Percentiles rank a stretch among this genome's conserved stretches.
These are phyloP conservation scores for Sphagnum tenellum DNA, from an alignment of 225 moss, liverwort and hornwort genomes.

Conservation along the genomic window DNA sequence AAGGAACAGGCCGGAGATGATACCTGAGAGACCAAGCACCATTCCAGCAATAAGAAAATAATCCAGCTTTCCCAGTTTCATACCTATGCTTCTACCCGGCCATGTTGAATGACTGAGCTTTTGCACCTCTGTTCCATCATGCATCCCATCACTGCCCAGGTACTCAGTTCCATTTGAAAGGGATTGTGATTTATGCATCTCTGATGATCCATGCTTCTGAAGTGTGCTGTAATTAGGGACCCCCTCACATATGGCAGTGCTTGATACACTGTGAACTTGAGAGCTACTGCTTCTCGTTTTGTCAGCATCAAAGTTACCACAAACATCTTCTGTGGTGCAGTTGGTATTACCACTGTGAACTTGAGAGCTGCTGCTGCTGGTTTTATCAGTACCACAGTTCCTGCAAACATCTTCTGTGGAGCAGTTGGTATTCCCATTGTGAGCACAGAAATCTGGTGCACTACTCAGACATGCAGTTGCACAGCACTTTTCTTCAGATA, in stretches of 20 bases:
- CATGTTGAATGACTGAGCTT: constrained; percentile 6
- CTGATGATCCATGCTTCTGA: constrained; percentile 25
- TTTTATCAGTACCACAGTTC: constrained; percentile 10
- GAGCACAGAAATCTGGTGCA: constrained; percentile 8
- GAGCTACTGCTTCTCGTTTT: too few relatives aligned
- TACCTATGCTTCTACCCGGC: background rate
- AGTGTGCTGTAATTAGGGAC: background rate
- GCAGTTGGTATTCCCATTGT: constrained; percentile 10
- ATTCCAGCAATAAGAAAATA: constrained; percentile 61
- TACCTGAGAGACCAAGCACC: constrained; percentile 39
- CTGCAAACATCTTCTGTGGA: constrained; percentile 6
- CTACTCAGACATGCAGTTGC: too few relatives aligned
- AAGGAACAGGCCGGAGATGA: constrained; percentile 35
- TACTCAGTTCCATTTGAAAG: too few relatives aligned
- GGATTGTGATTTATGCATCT: constrained; percentile 33
- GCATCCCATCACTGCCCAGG: constrained; percentile 1
- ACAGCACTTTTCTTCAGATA: constrained; percentile 1
- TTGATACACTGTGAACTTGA: too few relatives aligned
- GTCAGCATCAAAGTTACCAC: too few relatives aligned
- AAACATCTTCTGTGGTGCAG: constrained; percentile 1
- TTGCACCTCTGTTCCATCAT: constrained; percentile 17
- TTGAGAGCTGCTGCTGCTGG: constrained; percentile 18
- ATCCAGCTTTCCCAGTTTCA: constrained; percentile 32
- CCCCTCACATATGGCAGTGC: too few relatives aligned
- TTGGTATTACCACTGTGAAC: constrained; percentile 22